Conservation (phyloP, 108 stramenopile genomes). For the Epipyxis sp. region DNA sequence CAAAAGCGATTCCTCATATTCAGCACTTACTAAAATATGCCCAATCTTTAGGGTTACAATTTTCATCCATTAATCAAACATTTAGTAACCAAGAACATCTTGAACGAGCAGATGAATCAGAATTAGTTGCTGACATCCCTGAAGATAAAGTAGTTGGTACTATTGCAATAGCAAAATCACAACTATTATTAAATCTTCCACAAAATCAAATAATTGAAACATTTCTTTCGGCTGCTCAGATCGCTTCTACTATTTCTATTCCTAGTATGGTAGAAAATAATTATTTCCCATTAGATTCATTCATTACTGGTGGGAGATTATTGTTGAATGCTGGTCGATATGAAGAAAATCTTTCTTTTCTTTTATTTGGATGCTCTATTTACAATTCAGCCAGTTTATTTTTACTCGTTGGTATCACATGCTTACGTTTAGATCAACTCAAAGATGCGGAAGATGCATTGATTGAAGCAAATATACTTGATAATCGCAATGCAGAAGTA, state of each 20-base stretch:
- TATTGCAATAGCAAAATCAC: slow-evolving; percentile 2
- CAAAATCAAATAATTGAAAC: too few species aligned
- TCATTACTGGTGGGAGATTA: background rate
- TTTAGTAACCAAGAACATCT: background rate
- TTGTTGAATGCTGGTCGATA: background rate
- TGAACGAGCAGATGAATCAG: too few species aligned
- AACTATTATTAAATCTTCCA: slow-evolving; percentile 10
- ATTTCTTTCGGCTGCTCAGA: background rate
- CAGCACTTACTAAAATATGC: slow-evolving; percentile 10
- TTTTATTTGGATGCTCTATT: background rate
- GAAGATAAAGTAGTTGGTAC: background rate
- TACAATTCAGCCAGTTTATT: background rate
- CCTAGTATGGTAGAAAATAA: background rate
- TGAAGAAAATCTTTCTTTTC: background rate
- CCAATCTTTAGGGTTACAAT: background rate
- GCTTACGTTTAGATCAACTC: slow-evolving; percentile 9
- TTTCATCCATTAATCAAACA: background rate
- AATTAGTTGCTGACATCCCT: background rate
- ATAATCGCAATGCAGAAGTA: slow-evolving; percentile 25
- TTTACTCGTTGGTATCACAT: background rate
- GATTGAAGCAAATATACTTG: slow-evolving; percentile 17
- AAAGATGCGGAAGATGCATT: slow-evolving; percentile 25
- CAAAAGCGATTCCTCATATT: background rate
- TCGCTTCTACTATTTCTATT: background rate
- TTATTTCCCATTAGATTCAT: background rate